Conservation (phyloP, 768 basidiomycete genomes). For the Cubamyces lactineus region DNA sequence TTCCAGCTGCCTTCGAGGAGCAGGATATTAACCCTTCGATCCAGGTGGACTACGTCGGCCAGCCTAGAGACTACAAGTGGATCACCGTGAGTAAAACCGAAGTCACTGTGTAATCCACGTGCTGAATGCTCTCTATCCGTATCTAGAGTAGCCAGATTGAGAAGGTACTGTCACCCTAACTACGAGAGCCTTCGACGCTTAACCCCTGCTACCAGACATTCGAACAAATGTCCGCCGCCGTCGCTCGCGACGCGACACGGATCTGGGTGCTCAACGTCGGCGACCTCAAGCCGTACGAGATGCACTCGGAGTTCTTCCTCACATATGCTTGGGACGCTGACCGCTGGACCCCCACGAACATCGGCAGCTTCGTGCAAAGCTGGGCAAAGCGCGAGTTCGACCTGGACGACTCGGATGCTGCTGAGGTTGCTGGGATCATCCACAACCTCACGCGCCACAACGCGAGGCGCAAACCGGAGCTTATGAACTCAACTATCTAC, state of each 20-base stretch:
- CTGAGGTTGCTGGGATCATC: slow-evolving; percentile 53
- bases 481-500: slow-evolving; percentile 62
- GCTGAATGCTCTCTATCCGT: not conserved
- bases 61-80: slow-evolving; percentile 73
- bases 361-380: slow-evolving; percentile 52
- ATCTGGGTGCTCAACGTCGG: slow-evolving; percentile 80
- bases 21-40: not conserved
- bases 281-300: slow-evolving; percentile 74
- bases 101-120: not conserved
- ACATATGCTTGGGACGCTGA: slow-evolving; percentile 62
- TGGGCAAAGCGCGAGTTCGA: slow-evolving; percentile 74
- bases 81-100: slow-evolving; percentile 47
- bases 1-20: not conserved
- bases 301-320: slow-evolving; percentile 71
- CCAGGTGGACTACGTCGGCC: slow-evolving; percentile 51
- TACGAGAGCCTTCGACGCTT: not conserved
- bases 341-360: slow-evolving; percentile 56
- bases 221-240: slow-evolving; percentile 71
- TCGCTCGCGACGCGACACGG: slow-evolving; percentile 57
- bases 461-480: slow-evolving; percentile 66
- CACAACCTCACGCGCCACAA: slow-evolving; percentile 59
- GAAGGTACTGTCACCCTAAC: slow-evolving; percentile 38
- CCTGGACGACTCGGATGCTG: slow-evolving; percentile 43
- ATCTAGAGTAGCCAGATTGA: slow-evolving; percentile 54
- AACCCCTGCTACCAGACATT: slow-evolving; percentile 43